A percentile compares a stretch with the other conserved stretches of the same genome.
These are phyloP conservation scores for Talaromyces rugulosus DNA, from an alignment of 2,329 filamentous ascomycete species.

Conservation along the genomic window DNA sequence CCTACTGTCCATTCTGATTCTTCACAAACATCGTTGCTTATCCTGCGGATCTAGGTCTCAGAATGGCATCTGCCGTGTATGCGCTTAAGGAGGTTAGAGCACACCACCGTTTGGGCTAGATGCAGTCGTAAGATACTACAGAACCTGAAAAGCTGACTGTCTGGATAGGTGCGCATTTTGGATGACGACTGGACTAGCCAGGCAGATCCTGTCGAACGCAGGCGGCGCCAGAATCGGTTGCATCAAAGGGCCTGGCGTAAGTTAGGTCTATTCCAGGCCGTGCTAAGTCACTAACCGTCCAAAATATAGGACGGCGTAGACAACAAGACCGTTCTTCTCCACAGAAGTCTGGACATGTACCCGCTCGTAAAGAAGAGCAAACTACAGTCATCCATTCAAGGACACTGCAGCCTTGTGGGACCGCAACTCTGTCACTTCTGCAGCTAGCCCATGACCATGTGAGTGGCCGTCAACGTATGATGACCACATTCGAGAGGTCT, in stretches of 20 bases:
- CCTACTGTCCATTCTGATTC: too few species aligned
- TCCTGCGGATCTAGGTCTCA: background rate
- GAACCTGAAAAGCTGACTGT: background rate
- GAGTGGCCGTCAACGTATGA: constrained; percentile 8
- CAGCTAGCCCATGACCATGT: constrained; percentile 2
- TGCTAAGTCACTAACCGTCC: background rate
- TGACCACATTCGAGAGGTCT: constrained; percentile 3
- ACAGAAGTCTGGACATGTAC: background rate
- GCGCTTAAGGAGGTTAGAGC: background rate
- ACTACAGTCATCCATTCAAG: background rate
- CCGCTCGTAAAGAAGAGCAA: background rate
- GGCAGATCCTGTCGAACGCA: constrained; percentile 15
- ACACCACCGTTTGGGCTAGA: too few species aligned
- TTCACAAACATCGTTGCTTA: background rate
- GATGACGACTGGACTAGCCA: constrained; percentile 16
- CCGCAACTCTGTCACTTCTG: background rate
- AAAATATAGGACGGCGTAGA: constrained; percentile 1
- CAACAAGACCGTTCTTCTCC: background rate
- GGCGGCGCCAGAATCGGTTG: constrained; percentile 18
- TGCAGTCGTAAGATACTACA: background rate
- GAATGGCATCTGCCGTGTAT: background rate
- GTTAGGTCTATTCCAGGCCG: background rate
- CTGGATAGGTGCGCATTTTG: constrained; percentile 1
- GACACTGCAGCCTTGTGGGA: background rate
- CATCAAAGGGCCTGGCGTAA: constrained; percentile 20